Conservation (phyloP, 2,329 filamentous ascomycete genomes). For the Stromatinia cepivora region DNA sequence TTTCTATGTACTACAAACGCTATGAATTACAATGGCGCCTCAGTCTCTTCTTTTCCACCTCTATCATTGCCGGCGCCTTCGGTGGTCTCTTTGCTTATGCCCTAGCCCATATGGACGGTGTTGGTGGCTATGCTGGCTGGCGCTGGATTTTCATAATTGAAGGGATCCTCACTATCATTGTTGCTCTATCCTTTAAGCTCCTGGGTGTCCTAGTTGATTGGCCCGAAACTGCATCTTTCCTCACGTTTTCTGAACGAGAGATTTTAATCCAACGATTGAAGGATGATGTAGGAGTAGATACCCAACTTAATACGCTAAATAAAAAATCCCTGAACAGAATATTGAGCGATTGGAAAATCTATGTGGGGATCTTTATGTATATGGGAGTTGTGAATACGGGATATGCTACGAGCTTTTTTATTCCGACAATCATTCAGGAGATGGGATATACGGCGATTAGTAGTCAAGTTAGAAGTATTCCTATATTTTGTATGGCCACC, state of each 20-base stretch:
- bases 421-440: conserved; percentile 32
- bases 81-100: conserved; percentile 57
- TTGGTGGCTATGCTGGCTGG: conserved; percentile 51
- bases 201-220: conserved; percentile 49
- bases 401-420: conserved; percentile 42
- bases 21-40: conserved; percentile 53
- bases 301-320: conserved; percentile 38
- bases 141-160: conserved; percentile 50
- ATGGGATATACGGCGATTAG: conserved; percentile 30
- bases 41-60: conserved; percentile 54
- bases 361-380: conserved; percentile 49
- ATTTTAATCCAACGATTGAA: conserved; percentile 34
- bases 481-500: conserved; percentile 29
- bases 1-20: conserved; percentile 51
- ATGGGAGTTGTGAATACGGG: conserved; percentile 57
- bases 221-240: conserved; percentile 45
- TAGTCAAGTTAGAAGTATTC: conserved; percentile 32
- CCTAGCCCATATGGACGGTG: conserved; percentile 52
- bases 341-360: conserved; percentile 51
- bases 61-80: conserved; percentile 55
- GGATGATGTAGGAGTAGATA: conserved; percentile 29
- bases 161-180: conserved; percentile 40
- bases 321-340: conserved; percentile 44
- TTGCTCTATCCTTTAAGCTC: conserved; percentile 45
- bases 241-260: conserved; percentile 43